Percentiles rank a stretch among this genome's conserved stretches.
Conservation (phyloP, 2,329 filamentous ascomycete genomes). For the Phaeosphaeria sp. region DNA sequence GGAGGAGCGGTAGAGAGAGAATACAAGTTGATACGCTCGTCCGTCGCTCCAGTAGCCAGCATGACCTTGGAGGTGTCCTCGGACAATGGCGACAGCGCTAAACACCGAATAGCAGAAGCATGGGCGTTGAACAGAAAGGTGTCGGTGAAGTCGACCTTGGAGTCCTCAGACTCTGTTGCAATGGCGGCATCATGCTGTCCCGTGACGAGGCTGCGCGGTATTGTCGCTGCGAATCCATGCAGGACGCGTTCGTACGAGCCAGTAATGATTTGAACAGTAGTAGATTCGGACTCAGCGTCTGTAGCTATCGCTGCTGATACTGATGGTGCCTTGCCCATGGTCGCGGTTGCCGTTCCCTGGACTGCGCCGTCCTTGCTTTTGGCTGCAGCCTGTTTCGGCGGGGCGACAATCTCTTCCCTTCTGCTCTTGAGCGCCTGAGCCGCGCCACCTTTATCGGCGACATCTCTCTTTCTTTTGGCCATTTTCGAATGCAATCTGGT, state of each 20-base stretch:
- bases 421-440: conserved; percentile 35
- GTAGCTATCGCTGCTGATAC: conserved; percentile 10
- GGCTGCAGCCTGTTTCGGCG: conserved; percentile 23
- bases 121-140: conserved; percentile 97
- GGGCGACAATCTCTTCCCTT: conserved; percentile 27
- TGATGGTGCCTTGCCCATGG: conserved; percentile 22
- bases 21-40: conserved; percentile 95
- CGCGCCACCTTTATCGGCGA: conserved; percentile 18
- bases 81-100: conserved; percentile 78
- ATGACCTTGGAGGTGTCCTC: conserved; percentile 79
- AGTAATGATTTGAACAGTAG: conserved; percentile 82
- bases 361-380: conserved; percentile 25
- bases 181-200: conserved; percentile 23
- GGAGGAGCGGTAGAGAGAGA: conserved; percentile 69
- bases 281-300: conserved; percentile 13
- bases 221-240: conserved; percentile 84
- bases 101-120: conserved; percentile 83
- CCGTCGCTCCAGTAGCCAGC: conserved; percentile 88
- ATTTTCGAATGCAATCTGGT: conserved; percentile 25
- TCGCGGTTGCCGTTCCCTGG: conserved; percentile 23
- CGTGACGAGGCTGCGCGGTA: conserved; percentile 54
- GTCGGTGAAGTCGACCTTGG: conserved; percentile 74
- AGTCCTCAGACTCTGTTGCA: conserved; percentile 25
- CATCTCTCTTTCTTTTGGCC: conserved; percentile 47
- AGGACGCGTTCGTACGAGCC: conserved; percentile 94